phyloP scores from a whole-genome alignment of 2,329 filamentous ascomycete genomes.

The Amauroascus niger region DNA sequence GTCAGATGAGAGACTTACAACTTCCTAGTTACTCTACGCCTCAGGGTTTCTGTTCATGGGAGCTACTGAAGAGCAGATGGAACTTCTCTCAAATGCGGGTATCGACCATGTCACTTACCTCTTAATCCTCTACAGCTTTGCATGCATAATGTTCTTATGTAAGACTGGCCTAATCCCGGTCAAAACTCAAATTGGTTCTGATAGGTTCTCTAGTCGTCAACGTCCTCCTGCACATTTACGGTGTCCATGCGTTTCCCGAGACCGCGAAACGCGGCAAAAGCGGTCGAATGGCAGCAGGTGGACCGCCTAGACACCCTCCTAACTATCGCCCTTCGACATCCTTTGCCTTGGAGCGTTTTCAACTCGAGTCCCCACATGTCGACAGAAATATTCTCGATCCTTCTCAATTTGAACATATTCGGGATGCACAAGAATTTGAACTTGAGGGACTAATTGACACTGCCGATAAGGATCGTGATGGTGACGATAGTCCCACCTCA shows the following conservation, averaged over 20 bases:
- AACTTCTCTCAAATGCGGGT: slow-evolving; percentile 58
- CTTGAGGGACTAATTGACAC: slow-evolving; percentile 62
- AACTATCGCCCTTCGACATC: slow-evolving; percentile 7
- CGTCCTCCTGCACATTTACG: slow-evolving; percentile 76
- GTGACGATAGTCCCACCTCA: slow-evolving; percentile 22
- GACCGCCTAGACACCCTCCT: slow-evolving; percentile 4
- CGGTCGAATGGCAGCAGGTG: not conserved
- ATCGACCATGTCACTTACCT: slow-evolving; percentile 89
- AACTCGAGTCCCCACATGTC: slow-evolving; percentile 7
- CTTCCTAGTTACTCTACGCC: slow-evolving; percentile 66
- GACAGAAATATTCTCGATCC: slow-evolving; percentile 39
- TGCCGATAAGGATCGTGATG: slow-evolving; percentile 25
- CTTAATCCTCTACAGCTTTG: slow-evolving; percentile 79
- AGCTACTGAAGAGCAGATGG: slow-evolving; percentile 93
- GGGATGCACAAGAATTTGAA: slow-evolving; percentile 87
- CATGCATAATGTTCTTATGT: slow-evolving; percentile 84
- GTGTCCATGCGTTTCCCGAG: slow-evolving; percentile 48
- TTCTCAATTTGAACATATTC: slow-evolving; percentile 45
- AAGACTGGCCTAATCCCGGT: slow-evolving; percentile 25
- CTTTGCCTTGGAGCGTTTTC: slow-evolving; percentile 1
- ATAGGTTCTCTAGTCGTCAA: slow-evolving; percentile 52
- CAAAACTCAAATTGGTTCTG: not conserved
- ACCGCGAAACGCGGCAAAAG: slow-evolving; percentile 20
- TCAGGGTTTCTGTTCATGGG: slow-evolving; percentile 96
- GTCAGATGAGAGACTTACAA: slow-evolving; percentile 5